These are phyloP conservation scores for Xylariaceae sp. DNA, from an alignment of 2,329 filamentous ascomycete genomes.

Conservation along the genomic window DNA sequence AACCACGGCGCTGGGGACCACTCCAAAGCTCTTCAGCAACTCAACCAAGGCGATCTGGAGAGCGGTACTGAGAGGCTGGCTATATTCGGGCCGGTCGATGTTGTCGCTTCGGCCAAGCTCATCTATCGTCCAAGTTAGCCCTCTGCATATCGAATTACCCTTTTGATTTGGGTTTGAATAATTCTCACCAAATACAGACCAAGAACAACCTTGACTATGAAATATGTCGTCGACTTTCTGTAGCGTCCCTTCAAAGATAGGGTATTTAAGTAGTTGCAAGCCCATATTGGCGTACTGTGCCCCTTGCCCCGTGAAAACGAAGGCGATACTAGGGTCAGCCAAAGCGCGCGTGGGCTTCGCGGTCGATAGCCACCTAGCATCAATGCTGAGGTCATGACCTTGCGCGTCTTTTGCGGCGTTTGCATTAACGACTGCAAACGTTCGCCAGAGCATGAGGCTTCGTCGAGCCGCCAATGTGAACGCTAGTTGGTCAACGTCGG, in stretches of 20 bases:
- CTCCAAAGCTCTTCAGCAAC: conserved; percentile 33
- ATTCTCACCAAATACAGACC: conserved; percentile 33
- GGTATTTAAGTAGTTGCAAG: conserved; percentile 29
- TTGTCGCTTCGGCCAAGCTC: conserved; percentile 22
- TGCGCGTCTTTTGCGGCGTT: neutral
- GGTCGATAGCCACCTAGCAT: no score
- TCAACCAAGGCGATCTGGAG: conserved; percentile 42
- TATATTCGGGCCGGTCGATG: conserved; percentile 34
- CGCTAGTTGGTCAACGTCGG: no score
- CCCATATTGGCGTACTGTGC: conserved; percentile 36
- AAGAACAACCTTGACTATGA: conserved; percentile 26
- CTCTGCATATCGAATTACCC: no score
- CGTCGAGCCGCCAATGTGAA: no score
- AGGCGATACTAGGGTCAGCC: conserved; percentile 26
- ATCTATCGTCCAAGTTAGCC: conserved; percentile 23
- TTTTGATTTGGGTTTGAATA: conserved; percentile 9
- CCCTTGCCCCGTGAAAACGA: conserved; percentile 40
- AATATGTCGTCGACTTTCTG: conserved; percentile 16
- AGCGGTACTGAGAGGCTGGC: conserved; percentile 37
- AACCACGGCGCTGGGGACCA: conserved; percentile 33
- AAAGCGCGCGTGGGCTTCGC: no score
- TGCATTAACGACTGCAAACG: conserved; percentile 22
- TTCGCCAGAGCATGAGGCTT: no score
- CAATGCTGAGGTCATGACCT: conserved; percentile 20
- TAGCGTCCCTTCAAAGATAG: conserved; percentile 27